Conservation (phyloP, 1,284 basidiomycete genomes). For the Sphaerobolus stellatus region DNA sequence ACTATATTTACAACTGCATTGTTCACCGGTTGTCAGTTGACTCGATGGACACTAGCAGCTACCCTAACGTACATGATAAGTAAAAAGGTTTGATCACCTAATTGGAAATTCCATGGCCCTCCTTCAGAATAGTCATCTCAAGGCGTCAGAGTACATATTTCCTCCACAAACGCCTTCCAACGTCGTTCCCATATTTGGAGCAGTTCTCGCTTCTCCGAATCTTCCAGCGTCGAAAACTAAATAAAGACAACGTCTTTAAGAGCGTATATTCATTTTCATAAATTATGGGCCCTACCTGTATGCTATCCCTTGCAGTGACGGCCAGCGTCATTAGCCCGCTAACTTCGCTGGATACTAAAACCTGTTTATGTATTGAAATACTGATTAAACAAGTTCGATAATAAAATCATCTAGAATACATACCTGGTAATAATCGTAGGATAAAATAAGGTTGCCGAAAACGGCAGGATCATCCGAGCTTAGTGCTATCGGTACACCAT, state of each 20-base stretch:
- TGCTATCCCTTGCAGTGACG: conserved; percentile 61
- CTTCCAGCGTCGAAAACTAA: conserved; percentile 54
- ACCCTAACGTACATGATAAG: too few species aligned
- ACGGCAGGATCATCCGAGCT: conserved; percentile 72
- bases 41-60: too few species aligned
- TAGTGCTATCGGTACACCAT: conserved; percentile 67
- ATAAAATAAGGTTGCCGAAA: conserved; percentile 76
- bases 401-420: neutral
- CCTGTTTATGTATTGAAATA: conserved; percentile 34
- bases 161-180: conserved; percentile 54
- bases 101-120: too few species aligned
- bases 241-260: neutral
- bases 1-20: too few species aligned
- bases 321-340: conserved; percentile 60
- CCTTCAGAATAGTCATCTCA: too few species aligned
- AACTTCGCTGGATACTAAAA: conserved; percentile 64
- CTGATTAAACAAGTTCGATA: neutral
- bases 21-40: too few species aligned
- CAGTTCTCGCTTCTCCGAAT: conserved; percentile 47
- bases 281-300: conserved; percentile 44
- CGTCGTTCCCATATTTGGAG: conserved; percentile 48
- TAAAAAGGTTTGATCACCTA: too few species aligned
- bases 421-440: conserved; percentile 72
- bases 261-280: conserved; percentile 4
- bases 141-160: conserved; percentile 31